Evolutionary conservation across 2,329 filamentous ascomycete genomes (phyloP).

Genomic region (Biscogniauxia marginata): DNA sequence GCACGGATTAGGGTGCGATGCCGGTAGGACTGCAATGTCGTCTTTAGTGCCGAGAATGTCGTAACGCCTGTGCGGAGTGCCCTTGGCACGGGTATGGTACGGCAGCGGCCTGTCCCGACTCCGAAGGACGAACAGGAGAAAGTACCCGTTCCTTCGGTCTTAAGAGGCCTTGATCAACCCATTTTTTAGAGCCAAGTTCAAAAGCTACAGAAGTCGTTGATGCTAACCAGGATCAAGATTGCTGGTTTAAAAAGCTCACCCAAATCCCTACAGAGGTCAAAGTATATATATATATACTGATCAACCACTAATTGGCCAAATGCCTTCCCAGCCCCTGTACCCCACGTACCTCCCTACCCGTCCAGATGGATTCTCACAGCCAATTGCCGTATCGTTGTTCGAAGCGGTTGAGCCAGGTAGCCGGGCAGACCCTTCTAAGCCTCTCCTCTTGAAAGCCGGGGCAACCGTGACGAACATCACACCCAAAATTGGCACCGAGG

Average conservation of each 20-base stretch:
- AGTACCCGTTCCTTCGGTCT: too few species aligned
- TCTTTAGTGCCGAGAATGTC: slow-evolving; percentile 1
- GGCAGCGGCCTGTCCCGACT: too few species aligned
- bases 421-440: slow-evolving; percentile 29
- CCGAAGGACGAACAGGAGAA: too few species aligned
- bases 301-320: neutral
- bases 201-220: neutral
- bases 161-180: too few species aligned
- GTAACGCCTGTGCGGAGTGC: neutral
- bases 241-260: neutral
- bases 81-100: too few species aligned
- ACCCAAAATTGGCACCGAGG: slow-evolving; percentile 14
- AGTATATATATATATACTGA: neutral
- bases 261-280: neutral
- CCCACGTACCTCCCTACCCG: slow-evolving; percentile 34
- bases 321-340: slow-evolving; percentile 31
- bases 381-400: slow-evolving; percentile 4
- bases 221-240: neutral
- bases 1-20: neutral
- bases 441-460: slow-evolving; percentile 14
- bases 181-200: too few species aligned
- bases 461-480: slow-evolving; percentile 11
- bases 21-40: neutral
- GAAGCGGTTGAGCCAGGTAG: slow-evolving; percentile 30
- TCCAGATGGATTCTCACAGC: slow-evolving; percentile 29